These are phyloP conservation scores for Moesziomyces sp. DNA, from an alignment of 1,284 basidiomycete species.

Conservation along the genomic window DNA sequence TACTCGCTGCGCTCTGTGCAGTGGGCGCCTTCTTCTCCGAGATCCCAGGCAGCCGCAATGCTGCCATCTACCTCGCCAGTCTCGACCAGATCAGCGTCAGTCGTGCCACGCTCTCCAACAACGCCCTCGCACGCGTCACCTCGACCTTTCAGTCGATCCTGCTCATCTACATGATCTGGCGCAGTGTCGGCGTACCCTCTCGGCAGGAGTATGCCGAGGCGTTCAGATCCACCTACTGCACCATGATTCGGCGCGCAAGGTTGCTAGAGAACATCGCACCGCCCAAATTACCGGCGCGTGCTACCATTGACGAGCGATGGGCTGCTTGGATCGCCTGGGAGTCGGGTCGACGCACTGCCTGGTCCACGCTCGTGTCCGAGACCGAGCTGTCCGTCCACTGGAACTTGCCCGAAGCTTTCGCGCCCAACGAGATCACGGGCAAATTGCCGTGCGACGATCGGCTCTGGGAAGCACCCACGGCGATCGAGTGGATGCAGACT, in stretches of 20 bases:
- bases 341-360: constrained; percentile 13
- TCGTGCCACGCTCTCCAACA: constrained; percentile 7
- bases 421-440: constrained; percentile 17
- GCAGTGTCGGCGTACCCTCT: constrained; percentile 22
- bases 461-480: constrained; percentile 21
- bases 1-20: constrained; percentile 20
- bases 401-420: constrained; percentile 20
- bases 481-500: constrained; percentile 18
- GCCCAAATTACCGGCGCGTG: constrained; percentile 7
- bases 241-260: constrained; percentile 22
- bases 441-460: constrained; percentile 18
- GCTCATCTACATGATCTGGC: constrained; percentile 18
- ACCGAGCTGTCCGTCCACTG: constrained; percentile 21
- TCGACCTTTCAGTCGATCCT: constrained; percentile 21
- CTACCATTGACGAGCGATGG: constrained; percentile 20
- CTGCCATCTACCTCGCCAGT: constrained; percentile 20
- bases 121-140: constrained; percentile 9
- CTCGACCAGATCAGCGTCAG: constrained; percentile 14
- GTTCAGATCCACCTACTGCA: constrained; percentile 17
- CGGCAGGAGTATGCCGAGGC: constrained; percentile 28
- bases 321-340: constrained; percentile 20
- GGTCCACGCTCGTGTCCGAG: constrained; percentile 21
- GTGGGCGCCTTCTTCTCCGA: constrained; percentile 29
- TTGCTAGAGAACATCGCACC: constrained; percentile 20
- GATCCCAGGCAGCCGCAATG: constrained; percentile 18